Evolutionary conservation across 2,329 filamentous ascomycete genomes (phyloP).

Genomic region (Parastagonospora avenae): DNA sequence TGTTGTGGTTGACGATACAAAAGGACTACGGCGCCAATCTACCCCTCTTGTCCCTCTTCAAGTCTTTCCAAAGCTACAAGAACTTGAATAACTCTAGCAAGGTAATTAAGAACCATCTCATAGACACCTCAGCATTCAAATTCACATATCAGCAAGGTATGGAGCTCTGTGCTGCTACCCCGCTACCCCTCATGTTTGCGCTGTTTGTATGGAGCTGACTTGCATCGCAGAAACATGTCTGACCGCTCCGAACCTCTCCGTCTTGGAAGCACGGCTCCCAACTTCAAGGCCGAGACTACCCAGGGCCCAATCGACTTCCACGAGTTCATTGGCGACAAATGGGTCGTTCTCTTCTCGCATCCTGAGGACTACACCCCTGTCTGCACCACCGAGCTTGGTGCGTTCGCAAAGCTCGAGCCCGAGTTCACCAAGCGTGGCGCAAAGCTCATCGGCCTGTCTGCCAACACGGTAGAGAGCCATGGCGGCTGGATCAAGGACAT

Average conservation of each 20-base stretch:
- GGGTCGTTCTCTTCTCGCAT: conserved; percentile 74
- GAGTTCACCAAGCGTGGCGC: conserved; percentile 67
- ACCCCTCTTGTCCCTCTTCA: conserved; percentile 14
- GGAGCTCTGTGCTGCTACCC: conserved; percentile 19
- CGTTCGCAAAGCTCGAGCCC: conserved; percentile 67
- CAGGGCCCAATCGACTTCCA: conserved; percentile 72
- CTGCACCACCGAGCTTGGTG: conserved; percentile 68
- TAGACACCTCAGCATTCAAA: not conserved
- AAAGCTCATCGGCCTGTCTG: conserved; percentile 65
- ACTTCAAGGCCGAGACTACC: conserved; percentile 73
- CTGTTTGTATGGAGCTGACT: conserved; percentile 28
- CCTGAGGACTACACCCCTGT: conserved; percentile 66
- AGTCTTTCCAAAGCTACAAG: conserved; percentile 1
- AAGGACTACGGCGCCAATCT: conserved; percentile 23
- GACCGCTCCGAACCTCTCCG: conserved; percentile 56
- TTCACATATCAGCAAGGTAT: conserved; percentile 12
- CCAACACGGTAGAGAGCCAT: conserved; percentile 58
- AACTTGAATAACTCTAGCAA: not conserved
- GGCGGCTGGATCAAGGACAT: conserved; percentile 60
- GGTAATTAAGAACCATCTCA: not conserved
- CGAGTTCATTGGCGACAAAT: conserved; percentile 71
- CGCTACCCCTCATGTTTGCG: conserved; percentile 39
- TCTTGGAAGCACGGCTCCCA: conserved; percentile 68
- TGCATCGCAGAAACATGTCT: conserved; percentile 32
- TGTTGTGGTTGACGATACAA: conserved; percentile 23